These are phyloP conservation scores for Mortierella sp. DNA, from an alignment of 371 early-diverging fungal genomes.

Conservation along the genomic window DNA sequence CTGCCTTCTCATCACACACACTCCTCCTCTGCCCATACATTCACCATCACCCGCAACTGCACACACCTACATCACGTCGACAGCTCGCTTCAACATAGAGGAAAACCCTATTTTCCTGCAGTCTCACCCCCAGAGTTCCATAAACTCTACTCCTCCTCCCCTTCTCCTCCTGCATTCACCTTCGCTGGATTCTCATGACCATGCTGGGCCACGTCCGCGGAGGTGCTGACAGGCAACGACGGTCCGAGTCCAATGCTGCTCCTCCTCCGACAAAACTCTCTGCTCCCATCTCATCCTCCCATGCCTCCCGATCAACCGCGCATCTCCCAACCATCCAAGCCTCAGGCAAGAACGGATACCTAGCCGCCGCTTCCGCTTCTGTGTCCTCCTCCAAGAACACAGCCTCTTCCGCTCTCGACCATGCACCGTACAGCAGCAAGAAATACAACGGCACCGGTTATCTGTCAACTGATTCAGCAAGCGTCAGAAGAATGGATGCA, in stretches of 20 bases:
- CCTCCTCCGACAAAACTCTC: slow-evolving; percentile 10
- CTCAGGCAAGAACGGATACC: slow-evolving; percentile 13
- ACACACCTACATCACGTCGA: too few relatives aligned
- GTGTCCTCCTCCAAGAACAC: slow-evolving; percentile 1
- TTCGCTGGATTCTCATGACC: slow-evolving; percentile 22
- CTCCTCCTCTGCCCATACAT: background rate
- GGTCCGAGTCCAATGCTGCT: slow-evolving; percentile 16
- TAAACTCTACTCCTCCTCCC: background rate
- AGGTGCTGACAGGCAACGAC: slow-evolving; percentile 22
- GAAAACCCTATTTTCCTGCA: background rate
- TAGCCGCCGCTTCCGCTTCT: background rate
- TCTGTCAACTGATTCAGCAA: background rate
- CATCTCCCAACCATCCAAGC: slow-evolving; percentile 16
- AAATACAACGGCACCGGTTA: background rate
- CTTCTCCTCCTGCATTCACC: background rate
- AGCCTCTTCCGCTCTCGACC: background rate
- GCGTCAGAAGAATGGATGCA: background rate
- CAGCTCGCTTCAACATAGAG: too few relatives aligned
- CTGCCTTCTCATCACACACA: background rate
- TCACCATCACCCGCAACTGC: background rate
- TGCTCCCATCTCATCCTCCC: slow-evolving; percentile 10
- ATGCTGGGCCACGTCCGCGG: slow-evolving; percentile 28
- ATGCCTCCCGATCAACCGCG: slow-evolving; percentile 10
- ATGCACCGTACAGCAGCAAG: background rate
- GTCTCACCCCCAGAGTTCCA: background rate